A percentile compares a stretch with the other conserved stretches of the same genome.
Evolutionary conservation across 2,329 filamentous ascomycete species (phyloP).

Genomic region (Escovopsis weberi): DNA sequence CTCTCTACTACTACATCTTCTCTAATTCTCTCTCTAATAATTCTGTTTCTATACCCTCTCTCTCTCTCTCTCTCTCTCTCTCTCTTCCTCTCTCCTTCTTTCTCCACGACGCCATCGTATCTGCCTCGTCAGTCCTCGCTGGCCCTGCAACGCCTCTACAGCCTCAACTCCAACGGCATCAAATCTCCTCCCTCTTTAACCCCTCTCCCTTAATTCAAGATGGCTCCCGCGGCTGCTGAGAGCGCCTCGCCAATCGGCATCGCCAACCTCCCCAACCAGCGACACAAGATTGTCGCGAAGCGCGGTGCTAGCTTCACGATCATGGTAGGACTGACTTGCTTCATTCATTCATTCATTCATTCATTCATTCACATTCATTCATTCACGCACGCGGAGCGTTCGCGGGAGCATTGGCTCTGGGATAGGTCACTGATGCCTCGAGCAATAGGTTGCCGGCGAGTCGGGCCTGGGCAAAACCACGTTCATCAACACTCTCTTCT

Average conservation of each 20-base stretch:
- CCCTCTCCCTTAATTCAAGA: constrained; percentile 19
- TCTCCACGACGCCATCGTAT: too few relatives aligned
- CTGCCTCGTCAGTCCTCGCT: too few relatives aligned
- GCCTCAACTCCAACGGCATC: constrained; percentile 2
- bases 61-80: too few relatives aligned
- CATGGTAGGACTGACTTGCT: constrained; percentile 52
- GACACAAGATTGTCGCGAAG: constrained; percentile 61
- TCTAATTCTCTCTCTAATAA: too few relatives aligned
- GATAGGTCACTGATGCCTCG: background rate
- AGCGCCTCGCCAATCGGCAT: constrained; percentile 58
- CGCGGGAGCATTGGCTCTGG: background rate
- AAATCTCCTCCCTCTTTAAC: constrained; percentile 5
- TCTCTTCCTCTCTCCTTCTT: too few relatives aligned
- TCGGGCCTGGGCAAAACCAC: constrained; percentile 98
- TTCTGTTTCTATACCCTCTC: too few relatives aligned
- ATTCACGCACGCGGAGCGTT: background rate
- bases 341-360: background rate
- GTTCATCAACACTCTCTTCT: constrained; percentile 99
- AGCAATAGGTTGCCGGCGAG: constrained; percentile 78
- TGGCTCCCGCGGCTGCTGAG: constrained; percentile 44
- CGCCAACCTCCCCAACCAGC: constrained; percentile 60
- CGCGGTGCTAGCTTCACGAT: constrained; percentile 98
- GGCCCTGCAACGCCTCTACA: constrained; percentile 1
- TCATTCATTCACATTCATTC: too few relatives aligned
- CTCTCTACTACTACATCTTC: constrained; percentile 1